Conservation (phyloP, 2,329 filamentous ascomycete species). For the Lasiodiplodia sp. region DNA sequence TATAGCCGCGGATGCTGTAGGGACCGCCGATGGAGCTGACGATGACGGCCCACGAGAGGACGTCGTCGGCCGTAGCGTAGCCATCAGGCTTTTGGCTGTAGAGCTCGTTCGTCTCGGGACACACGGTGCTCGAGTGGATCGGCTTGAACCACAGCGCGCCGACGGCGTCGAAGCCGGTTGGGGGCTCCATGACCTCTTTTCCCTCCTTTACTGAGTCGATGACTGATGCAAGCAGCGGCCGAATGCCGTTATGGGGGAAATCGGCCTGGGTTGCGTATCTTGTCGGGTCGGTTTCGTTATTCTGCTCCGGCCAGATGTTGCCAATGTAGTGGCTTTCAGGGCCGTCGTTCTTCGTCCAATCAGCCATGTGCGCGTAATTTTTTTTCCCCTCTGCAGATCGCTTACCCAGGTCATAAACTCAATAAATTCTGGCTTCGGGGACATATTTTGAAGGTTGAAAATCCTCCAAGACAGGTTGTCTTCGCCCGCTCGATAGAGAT, state of each 20-base stretch:
- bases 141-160: constrained; percentile 10
- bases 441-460: constrained; percentile 44
- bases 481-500: constrained; percentile 45
- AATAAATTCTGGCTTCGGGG: constrained; percentile 40
- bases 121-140: not conserved
- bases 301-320: not conserved
- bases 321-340: not conserved
- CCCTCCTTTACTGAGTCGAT: not conserved
- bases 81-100: not conserved
- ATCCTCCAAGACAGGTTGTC: constrained; percentile 46
- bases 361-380: too few relatives aligned
- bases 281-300: not conserved
- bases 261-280: not conserved
- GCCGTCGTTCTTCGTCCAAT: not conserved
- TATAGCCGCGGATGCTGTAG: not conserved
- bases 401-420: constrained; percentile 44
- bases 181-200: not conserved
- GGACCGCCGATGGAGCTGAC: not conserved
- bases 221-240: not conserved
- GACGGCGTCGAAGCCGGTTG: not conserved
- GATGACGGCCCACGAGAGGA: not conserved
- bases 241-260: not conserved
- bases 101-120: not conserved
- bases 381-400: too few relatives aligned
- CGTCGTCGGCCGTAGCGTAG: not conserved